Conservation (phyloP, 805 yeast species). For the Schwanniomyces polymorphus region DNA sequence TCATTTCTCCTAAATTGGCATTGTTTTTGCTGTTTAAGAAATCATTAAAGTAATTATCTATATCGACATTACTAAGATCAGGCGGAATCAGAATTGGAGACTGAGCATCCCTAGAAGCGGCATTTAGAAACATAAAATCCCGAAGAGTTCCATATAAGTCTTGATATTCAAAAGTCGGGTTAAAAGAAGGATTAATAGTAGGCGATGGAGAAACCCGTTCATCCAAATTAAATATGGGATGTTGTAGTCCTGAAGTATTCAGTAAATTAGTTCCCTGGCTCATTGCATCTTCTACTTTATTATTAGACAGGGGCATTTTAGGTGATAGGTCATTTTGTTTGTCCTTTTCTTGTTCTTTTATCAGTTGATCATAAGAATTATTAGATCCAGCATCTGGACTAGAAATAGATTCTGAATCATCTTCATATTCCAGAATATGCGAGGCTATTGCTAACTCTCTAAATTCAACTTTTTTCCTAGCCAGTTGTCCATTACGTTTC, state of each 20-base stretch:
- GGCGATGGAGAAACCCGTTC: neutral
- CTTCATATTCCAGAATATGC: too few species aligned
- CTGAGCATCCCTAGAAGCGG: neutral
- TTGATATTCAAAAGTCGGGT: neutral
- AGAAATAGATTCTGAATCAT: too few species aligned
- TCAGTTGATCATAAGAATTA: too few species aligned
- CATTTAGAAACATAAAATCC: slow-evolving; percentile 1
- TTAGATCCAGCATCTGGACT: too few species aligned
- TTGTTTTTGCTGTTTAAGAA: neutral
- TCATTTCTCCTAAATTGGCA: neutral
- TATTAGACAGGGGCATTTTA: neutral
- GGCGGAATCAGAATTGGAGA: neutral
- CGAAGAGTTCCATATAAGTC: neutral
- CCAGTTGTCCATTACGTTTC: too few species aligned
- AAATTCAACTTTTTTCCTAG: too few species aligned
- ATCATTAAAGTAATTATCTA: neutral
- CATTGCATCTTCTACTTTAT: neutral
- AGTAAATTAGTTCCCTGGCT: neutral
- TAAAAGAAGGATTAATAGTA: neutral
- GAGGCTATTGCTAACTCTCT: too few species aligned
- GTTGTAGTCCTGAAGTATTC: neutral
- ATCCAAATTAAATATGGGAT: neutral
- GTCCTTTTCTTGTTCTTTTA: neutral
- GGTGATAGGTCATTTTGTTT: neutral
- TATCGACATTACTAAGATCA: neutral